These are phyloP conservation scores for Westerdykella ornata DNA, from an alignment of 2,329 filamentous ascomycete genomes.

Conservation along the genomic window DNA sequence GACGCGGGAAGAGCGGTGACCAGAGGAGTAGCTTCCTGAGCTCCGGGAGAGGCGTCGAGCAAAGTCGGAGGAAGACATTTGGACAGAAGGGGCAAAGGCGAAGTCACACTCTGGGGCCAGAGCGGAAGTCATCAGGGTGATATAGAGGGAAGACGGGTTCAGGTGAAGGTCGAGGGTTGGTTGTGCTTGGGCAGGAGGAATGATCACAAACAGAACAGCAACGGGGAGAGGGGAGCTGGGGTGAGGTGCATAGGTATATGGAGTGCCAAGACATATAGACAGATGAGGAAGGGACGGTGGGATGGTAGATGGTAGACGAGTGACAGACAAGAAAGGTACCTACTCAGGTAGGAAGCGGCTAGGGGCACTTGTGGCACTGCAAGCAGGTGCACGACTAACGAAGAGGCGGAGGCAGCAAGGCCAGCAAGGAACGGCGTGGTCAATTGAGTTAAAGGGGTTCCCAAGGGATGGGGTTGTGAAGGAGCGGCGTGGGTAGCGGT, in stretches of 20 bases:
- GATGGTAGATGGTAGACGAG: conserved; percentile 4
- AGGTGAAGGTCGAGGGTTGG: not conserved
- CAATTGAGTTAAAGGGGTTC: conserved; percentile 26
- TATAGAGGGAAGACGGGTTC: conserved; percentile 3
- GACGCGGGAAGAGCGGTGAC: conserved; percentile 29
- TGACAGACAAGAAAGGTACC: conserved; percentile 8
- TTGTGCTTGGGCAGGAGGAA: conserved; percentile 11
- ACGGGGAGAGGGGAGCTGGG: conserved; percentile 7
- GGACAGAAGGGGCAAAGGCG: conserved; percentile 19
- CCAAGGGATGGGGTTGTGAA: conserved; percentile 29
- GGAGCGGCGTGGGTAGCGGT: conserved; percentile 20
- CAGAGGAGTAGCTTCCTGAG: conserved; percentile 23
- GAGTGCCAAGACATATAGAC: conserved; percentile 34
- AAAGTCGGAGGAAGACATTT: conserved; percentile 23
- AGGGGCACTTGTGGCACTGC: conserved; percentile 8
- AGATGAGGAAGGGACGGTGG: conserved; percentile 30
- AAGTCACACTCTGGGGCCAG: conserved; percentile 12
- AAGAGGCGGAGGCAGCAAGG: conserved; percentile 30
- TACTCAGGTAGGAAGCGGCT: conserved; percentile 28
- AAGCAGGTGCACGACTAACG: conserved; percentile 23
- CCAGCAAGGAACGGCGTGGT: conserved; percentile 31
- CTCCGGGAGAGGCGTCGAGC: conserved; percentile 29
- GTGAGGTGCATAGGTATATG: conserved; percentile 34
- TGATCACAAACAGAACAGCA: conserved; percentile 13
- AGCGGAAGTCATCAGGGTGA: conserved; percentile 15